phyloP scores from a whole-genome alignment of 176 grass and related monocot species.

The Eragrostis curvula region DNA sequence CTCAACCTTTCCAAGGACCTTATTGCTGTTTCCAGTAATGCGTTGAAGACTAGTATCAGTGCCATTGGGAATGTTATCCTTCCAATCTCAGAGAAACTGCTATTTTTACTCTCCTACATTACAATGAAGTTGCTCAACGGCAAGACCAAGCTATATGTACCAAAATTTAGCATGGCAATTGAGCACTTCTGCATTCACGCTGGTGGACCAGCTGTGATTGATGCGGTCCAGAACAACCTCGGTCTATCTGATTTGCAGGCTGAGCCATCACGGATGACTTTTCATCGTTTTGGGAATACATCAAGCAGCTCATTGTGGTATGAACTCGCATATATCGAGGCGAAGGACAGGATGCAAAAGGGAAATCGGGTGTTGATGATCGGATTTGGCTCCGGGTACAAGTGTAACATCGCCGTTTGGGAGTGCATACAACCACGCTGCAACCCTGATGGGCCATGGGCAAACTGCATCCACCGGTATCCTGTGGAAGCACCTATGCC shows the following conservation, averaged over 20 bases:
- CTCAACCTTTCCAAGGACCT: neutral
- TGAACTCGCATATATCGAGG: constrained; percentile 10
- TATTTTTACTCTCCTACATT: neutral
- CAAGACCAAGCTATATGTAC: neutral
- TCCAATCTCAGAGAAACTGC: constrained; percentile 15
- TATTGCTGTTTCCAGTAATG: neutral
- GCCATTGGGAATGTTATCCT: constrained; percentile 16
- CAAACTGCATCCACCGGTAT: neutral
- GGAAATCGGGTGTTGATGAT: neutral
- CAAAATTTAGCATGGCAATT: neutral
- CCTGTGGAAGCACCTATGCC: no score
- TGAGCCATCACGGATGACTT: constrained; percentile 12
- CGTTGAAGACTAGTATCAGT: neutral
- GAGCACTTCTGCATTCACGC: constrained; percentile 31
- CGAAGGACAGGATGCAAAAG: neutral
- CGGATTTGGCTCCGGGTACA: neutral
- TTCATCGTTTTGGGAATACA: constrained; percentile 22
- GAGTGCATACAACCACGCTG: neutral
- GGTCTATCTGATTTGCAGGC: neutral
- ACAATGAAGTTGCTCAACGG: neutral
- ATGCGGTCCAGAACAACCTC: neutral
- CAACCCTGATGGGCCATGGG: neutral
- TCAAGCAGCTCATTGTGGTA: constrained; percentile 33
- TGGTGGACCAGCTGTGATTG: neutral
- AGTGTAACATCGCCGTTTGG: neutral